phyloP scores from a whole-genome alignment of 768 basidiomycete genomes.

The Lactarius indigo region DNA sequence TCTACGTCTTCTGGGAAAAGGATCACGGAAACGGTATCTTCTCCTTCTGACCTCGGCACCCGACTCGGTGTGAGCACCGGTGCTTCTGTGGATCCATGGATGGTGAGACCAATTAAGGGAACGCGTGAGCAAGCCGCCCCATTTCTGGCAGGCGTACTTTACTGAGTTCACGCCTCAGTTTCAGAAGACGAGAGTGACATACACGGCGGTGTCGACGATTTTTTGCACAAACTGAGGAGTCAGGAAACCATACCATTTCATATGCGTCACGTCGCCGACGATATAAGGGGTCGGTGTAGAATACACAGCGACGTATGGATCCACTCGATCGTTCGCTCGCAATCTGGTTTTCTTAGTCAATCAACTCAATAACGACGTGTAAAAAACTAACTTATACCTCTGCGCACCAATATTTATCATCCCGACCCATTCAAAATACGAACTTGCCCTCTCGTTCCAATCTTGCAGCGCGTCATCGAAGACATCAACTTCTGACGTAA shows the following conservation, averaged over 20 bases:
- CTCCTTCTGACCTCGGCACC: conserved; percentile 46
- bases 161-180: not conserved
- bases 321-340: conserved; percentile 56
- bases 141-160: conserved; percentile 1
- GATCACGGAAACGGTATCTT: conserved; percentile 49
- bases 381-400: conserved; percentile 41
- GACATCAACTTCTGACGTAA: not conserved
- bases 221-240: conserved; percentile 48
- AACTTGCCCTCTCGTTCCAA: conserved; percentile 43
- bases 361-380: not conserved
- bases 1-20: conserved; percentile 19
- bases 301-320: conserved; percentile 69
- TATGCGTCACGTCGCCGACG: conserved; percentile 46
- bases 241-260: conserved; percentile 62
- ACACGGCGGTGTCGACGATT: conserved; percentile 47
- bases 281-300: conserved; percentile 45
- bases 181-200: conserved; percentile 24
- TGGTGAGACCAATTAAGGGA: conserved; percentile 43
- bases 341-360: conserved; percentile 40
- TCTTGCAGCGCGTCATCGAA: conserved; percentile 45
- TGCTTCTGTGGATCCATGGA: conserved; percentile 41
- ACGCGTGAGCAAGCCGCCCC: not conserved
- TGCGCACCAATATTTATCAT: conserved; percentile 65
- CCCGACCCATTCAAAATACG: conserved; percentile 70
- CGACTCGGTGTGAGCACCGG: conserved; percentile 46